Evolutionary conservation across 495 filamentous ascomycete genomes (phyloP).

Genomic region (Trichoderma gamsii): DNA sequence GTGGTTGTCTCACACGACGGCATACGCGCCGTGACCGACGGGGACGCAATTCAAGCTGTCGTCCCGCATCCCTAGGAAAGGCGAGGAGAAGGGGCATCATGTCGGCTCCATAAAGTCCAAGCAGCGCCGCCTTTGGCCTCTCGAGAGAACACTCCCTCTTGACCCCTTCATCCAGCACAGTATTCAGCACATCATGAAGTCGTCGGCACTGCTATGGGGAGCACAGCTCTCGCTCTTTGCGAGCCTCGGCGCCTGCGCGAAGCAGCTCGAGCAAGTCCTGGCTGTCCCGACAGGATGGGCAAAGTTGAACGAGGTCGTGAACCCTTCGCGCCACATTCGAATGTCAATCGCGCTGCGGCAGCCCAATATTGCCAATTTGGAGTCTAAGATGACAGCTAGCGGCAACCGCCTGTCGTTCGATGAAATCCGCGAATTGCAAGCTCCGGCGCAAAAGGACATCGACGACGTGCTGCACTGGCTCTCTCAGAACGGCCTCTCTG

Average conservation of each 20-base stretch:
- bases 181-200: not conserved
- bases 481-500: slow-evolving; percentile 25
- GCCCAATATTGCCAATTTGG: slow-evolving; percentile 31
- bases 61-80: not conserved
- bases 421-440: slow-evolving; percentile 27
- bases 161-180: not conserved
- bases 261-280: not conserved
- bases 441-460: slow-evolving; percentile 21
- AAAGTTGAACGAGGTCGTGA: not conserved
- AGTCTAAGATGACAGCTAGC: slow-evolving; percentile 27
- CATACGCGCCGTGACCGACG: not conserved
- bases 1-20: slow-evolving; percentile 1
- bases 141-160: not conserved
- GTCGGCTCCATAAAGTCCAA: not conserved
- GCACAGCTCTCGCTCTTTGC: not conserved
- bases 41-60: not conserved
- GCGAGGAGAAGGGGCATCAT: not conserved
- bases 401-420: slow-evolving; percentile 29
- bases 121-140: not conserved
- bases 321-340: slow-evolving; percentile 17
- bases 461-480: slow-evolving; percentile 34
- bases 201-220: not conserved
- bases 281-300: not conserved
- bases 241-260: not conserved
- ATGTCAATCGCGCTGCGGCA: slow-evolving; percentile 35